Base-by-base conservation (phyloP, 2,329 filamentous ascomycete species). In the Leptographium lundbergii region DNA sequence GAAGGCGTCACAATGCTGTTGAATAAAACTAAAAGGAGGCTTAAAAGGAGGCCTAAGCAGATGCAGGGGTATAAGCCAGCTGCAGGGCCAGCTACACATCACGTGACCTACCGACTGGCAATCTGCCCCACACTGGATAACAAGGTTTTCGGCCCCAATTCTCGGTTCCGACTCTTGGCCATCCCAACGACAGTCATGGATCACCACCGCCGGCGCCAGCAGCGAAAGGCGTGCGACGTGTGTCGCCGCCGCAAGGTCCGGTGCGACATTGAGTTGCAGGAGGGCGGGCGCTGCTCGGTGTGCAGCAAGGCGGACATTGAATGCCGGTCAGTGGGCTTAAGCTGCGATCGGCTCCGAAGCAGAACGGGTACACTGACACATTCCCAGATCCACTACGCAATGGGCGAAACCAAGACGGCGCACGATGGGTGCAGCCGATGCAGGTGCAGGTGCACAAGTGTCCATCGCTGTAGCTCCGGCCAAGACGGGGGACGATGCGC, bases 201-300 rank as follows among this genome's bases (percentile, higher is more conserved):
- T 25, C 53, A 55, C 1, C 53, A 17, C 6, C 54, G 22, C 10
- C 19, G 54, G 13, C 54, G 60, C 45, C 60, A 58, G 34, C 60
- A 61, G 42, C 50, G 60, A 3, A 61, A 61, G 24, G 57, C 60
- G 11, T 64, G 62, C 42, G 62, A 61, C 29, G 56, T 58, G 11
- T 64, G 62, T 39, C 62, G 61, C 9, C 57, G 60, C 6, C 60
- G 62, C 9, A 64, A 64, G 54, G 62, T 64, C 24, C 61, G 59
- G 27, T 64, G 62, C 42, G 61, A 63, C 53, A 59, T 61, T 27
- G 54, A 55, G 14, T n/a, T 55, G 19, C 50, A 36, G 19, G 7
- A 25, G 3, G 56, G 50, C 10, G 32, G 54, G 7, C 25, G 55
- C 17, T 64, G 62, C 24, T 56, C 55, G 0, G 60, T 59, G 13